Percentiles rank a stretch among this genome's conserved stretches.
Conservation (phyloP, 2,329 filamentous ascomycete species). For the Bipolaris oryzae region DNA sequence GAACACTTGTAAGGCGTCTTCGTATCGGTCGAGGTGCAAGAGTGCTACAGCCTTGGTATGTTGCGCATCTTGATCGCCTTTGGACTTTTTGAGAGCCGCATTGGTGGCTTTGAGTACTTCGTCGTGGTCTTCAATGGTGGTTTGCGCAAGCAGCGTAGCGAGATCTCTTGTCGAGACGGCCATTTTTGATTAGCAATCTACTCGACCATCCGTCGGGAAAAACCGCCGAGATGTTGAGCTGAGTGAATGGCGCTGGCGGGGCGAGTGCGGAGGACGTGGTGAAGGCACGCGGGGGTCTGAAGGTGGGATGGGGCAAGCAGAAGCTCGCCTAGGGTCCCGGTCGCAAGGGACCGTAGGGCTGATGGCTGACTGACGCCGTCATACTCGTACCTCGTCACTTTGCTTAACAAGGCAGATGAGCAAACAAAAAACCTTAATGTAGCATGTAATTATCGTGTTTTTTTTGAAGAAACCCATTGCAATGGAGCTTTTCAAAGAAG, state of each 20-base stretch:
- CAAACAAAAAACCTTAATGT: not conserved
- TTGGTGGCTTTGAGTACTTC: constrained; percentile 72
- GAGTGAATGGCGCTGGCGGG: constrained; percentile 19
- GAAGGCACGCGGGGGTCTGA: constrained; percentile 36
- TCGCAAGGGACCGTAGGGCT: constrained; percentile 12
- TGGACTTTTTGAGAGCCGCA: constrained; percentile 62
- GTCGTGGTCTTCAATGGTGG: constrained; percentile 71
- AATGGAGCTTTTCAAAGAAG: not conserved
- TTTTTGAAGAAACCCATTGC: not conserved
- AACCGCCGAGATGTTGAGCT: constrained; percentile 1
- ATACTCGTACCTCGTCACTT: not conserved
- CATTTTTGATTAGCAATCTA: constrained; percentile 39
- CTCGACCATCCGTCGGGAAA: constrained; percentile 31
- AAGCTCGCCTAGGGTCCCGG: constrained; percentile 35
- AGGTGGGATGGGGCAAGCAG: constrained; percentile 32
- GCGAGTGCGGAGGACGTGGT: constrained; percentile 30
- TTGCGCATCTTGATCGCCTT: constrained; percentile 64
- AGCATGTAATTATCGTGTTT: not conserved
- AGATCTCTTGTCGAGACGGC: constrained; percentile 55
- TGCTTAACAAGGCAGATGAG: not conserved
- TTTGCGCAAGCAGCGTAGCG: constrained; percentile 61
- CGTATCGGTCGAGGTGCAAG: constrained; percentile 80
- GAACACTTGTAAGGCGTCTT: constrained; percentile 74
- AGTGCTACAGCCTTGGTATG: constrained; percentile 76
- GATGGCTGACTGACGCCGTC: not conserved